Conservation (phyloP, 352 stramenopile species). For the Blastocystis sp. region DNA sequence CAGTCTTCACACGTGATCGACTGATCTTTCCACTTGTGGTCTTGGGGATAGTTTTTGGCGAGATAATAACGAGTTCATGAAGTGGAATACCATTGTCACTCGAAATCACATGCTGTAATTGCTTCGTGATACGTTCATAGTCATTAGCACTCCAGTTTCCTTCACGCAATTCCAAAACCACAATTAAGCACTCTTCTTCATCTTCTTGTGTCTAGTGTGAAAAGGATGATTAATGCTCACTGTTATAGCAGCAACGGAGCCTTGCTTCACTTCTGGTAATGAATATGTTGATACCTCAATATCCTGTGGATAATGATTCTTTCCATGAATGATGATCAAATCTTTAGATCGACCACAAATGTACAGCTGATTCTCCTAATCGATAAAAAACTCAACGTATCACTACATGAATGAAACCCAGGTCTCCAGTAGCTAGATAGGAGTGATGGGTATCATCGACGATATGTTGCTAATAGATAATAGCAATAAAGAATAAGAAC, state of each 20-base stretch:
- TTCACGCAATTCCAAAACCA: constrained; percentile 79
- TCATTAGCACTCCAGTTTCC: not conserved
- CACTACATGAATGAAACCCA: constrained; percentile 87
- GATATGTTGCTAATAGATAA: too few relatives aligned
- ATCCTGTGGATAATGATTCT: constrained; percentile 99
- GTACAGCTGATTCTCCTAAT: constrained; percentile 76
- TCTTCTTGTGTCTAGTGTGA: constrained; percentile 72
- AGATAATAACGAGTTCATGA: constrained; percentile 84
- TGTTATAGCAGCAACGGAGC: constrained; percentile 90
- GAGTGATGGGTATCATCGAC: constrained; percentile 74
- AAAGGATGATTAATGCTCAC: constrained; percentile 69
- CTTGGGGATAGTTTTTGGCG: constrained; percentile 88
- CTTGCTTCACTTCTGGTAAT: constrained; percentile 73
- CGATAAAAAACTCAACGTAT: not conserved
- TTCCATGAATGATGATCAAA: constrained; percentile 95
- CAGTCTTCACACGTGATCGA: constrained; percentile 70
- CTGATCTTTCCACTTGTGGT: constrained; percentile 97
- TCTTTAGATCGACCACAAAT: constrained; percentile 97
- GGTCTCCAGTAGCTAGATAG: constrained; percentile 87
- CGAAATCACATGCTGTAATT: constrained; percentile 76
- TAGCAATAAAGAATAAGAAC: too few relatives aligned
- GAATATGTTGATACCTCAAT: constrained; percentile 88
- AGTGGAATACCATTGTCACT: constrained; percentile 82
- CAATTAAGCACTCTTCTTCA: constrained; percentile 77
- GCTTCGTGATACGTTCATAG: constrained; percentile 73